Conservation (phyloP, 129 eudicot species). For the Kitagawia praeruptora region DNA sequence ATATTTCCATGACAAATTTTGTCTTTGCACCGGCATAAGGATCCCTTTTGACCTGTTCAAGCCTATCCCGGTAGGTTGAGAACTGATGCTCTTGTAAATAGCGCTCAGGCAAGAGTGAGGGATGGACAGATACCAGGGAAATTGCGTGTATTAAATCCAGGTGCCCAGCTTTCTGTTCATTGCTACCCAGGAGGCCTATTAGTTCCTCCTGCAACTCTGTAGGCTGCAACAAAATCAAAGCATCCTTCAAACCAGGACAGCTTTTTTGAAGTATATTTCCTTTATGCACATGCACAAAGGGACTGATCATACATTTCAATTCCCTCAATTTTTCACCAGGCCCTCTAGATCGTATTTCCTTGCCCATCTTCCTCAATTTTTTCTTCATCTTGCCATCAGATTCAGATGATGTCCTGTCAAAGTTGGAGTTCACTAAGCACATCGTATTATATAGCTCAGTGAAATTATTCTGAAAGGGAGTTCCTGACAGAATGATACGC, state of each 20-base stretch:
- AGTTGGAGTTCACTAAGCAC: slow-evolving; percentile 43
- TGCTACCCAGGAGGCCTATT: slow-evolving; percentile 9
- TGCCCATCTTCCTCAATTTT: slow-evolving; percentile 10
- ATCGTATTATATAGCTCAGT: slow-evolving; percentile 42
- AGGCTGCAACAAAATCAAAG: slow-evolving; percentile 42
- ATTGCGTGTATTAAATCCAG: slow-evolving; percentile 26
- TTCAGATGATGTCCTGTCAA: slow-evolving; percentile 8
- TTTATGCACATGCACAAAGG: slow-evolving; percentile 66
- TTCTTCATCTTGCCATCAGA: slow-evolving; percentile 11
- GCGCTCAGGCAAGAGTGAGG: neutral
- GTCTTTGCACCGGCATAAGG: slow-evolving; percentile 48
- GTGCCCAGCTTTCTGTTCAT: neutral
- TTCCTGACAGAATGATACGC: slow-evolving; percentile 68
- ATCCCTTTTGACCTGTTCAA: slow-evolving; percentile 17
- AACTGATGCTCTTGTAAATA: neutral
- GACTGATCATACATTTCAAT: slow-evolving; percentile 33
- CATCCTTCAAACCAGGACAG: slow-evolving; percentile 47
- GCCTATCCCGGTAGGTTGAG: neutral
- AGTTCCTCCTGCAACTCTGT: slow-evolving; percentile 41
- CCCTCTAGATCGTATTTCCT: slow-evolving; percentile 28
- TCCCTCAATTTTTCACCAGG: slow-evolving; percentile 14
- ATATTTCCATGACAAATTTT: slow-evolving; percentile 37
- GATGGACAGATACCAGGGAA: slow-evolving; percentile 33
- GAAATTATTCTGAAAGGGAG: slow-evolving; percentile 81
- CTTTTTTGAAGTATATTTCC: slow-evolving; percentile 47